Base-by-base conservation (phyloP, 202 grass and related monocot genomes). In the Eragrostis tef region DNA sequence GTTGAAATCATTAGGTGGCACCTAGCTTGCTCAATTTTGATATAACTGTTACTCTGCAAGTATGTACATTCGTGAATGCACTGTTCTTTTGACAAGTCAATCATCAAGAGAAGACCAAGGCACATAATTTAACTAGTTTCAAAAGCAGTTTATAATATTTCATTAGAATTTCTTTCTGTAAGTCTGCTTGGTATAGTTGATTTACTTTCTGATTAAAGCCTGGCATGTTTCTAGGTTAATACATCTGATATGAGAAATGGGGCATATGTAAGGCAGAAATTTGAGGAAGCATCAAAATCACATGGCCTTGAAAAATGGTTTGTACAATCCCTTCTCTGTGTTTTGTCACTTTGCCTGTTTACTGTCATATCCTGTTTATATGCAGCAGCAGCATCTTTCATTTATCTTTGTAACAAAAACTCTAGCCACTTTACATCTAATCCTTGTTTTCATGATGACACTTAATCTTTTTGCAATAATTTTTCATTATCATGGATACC, bases 191-290 rank as follows among this genome's bases (percentile, higher is more conserved):
- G 24, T 58, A 48, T 84, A 26, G 16, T 31, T 85, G 52, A 53
- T 69, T 52, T n/a, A 26, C 79, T 85, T 41, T 53, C 64, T 88
- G 9, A 79, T 80, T 54, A 74, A 70, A 82, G 60, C 50, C n/a
- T n/a, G n/a, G n/a, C 29, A 67, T 87, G 82, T 75, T 87, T 73
- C 70, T 86, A 98, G 95, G 88, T 94, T 75, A 93, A 89, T 93
- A 85, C 95, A 85, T 98, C 92, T 49, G 95, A 98, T 78, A 89
- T 93, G 57, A 94, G 95, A 94, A 93, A 89, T 84, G 95, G 92
- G 39, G 86, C 92, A 43, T 85, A 85, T 83, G 78, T 98, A 42
- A 94, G 87, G 84, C 92, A 91, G 75, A 91, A 90, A 71, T 98
- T 94, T 29, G 82, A 86, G 79, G 95, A 93, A 87, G 92, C 92